A percentile compares a stretch with the other conserved stretches of the same genome.
phyloP scores from a whole-genome alignment of 441 rosid genomes.

The Euphorbia corollata region DNA sequence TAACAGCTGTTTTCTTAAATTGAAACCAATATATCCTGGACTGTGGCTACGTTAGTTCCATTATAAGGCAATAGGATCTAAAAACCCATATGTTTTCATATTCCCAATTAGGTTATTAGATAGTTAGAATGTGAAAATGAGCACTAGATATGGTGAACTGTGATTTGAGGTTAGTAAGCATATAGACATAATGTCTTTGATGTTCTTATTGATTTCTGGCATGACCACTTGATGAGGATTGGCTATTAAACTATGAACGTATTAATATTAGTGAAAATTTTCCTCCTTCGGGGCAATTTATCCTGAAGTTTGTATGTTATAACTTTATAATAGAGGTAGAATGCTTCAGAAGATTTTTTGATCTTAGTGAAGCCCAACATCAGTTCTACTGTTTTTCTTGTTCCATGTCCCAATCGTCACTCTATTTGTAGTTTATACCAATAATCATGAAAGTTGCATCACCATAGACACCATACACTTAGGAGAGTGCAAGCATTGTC shows the following conservation, averaged over 20 bases:
- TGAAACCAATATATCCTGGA: neutral
- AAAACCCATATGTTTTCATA: slow-evolving; percentile 2
- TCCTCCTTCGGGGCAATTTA: neutral
- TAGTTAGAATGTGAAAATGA: neutral
- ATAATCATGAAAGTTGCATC: neutral
- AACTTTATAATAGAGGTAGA: neutral
- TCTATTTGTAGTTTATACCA: neutral
- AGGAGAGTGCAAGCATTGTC: slow-evolving; percentile 1
- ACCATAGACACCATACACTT: neutral
- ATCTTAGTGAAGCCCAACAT: neutral
- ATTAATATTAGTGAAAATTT: neutral
- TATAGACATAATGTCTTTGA: neutral
- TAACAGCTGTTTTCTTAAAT: slow-evolving; percentile 14
- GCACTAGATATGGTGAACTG: neutral
- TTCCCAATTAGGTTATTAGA: neutral
- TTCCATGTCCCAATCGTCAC: slow-evolving; percentile 1
- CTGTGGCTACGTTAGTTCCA: neutral
- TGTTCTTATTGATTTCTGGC: neutral
- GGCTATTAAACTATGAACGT: neutral
- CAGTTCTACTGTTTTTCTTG: neutral
- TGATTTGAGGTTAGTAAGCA: neutral
- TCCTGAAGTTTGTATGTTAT: neutral
- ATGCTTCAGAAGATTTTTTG: neutral
- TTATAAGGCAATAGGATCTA: slow-evolving; percentile 5
- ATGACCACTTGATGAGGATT: neutral